Evolutionary conservation across 306 rosid genomes (phyloP).

Genomic region (Astragalus glycyphyllos): DNA sequence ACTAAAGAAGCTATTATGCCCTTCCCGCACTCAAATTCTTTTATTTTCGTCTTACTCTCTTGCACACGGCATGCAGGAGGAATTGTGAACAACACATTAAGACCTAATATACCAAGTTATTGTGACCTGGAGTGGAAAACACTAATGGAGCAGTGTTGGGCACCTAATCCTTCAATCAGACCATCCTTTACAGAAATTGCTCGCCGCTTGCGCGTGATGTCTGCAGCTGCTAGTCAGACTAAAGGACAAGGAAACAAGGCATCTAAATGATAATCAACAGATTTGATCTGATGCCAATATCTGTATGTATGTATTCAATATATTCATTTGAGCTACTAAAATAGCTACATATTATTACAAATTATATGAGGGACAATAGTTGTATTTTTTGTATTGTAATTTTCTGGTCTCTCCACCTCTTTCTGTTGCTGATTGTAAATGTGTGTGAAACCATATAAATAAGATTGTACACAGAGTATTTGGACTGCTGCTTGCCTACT

Average conservation of each 20-base stretch:
- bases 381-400: conserved; percentile 42
- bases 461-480: conserved; percentile 24
- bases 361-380: conserved; percentile 33
- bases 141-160: conserved; percentile 99
- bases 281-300: conserved; percentile 41
- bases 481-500: conserved; percentile 1
- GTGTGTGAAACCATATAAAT: conserved; percentile 42
- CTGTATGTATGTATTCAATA: conserved; percentile 22
- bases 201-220: conserved; percentile 75
- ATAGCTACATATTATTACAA: neutral
- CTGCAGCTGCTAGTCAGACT: conserved; percentile 69
- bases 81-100: conserved; percentile 87
- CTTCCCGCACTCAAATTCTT: neutral
- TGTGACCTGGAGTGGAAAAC: conserved; percentile 87
- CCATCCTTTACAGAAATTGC: conserved; percentile 94
- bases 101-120: conserved; percentile 82
- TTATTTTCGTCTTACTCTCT: neutral
- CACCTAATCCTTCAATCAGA: conserved; percentile 85
- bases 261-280: conserved; percentile 59
- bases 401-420: conserved; percentile 27
- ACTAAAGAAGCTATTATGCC: conserved; percentile 9
- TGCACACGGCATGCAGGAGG: conserved; percentile 65
- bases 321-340: conserved; percentile 51
- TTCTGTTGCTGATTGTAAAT: conserved; percentile 35
- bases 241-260: conserved; percentile 79